These are phyloP conservation scores for Daldinia sp. DNA, from an alignment of 2,329 filamentous ascomycete genomes.

Conservation along the genomic window DNA sequence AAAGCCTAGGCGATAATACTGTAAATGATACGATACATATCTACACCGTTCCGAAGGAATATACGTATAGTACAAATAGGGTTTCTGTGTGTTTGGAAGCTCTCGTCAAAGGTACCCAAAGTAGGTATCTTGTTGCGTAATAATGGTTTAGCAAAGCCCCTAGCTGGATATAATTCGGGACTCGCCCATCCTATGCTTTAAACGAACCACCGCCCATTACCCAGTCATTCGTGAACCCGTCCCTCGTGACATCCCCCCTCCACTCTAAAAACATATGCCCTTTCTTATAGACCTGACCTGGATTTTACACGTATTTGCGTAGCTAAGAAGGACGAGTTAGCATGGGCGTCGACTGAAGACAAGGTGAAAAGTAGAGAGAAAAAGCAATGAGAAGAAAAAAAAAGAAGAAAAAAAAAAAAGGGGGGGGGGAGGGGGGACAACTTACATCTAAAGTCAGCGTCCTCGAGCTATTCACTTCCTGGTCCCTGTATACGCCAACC, in stretches of 20 bases:
- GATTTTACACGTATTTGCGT: conserved; percentile 48
- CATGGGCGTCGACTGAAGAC: background rate
- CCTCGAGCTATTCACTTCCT: conserved; percentile 91
- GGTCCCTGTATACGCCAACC: conserved; percentile 95
- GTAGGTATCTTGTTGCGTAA: background rate
- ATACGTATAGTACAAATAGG: conserved; percentile 25
- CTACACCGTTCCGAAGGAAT: conserved; percentile 5
- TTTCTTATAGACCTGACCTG: conserved; percentile 4
- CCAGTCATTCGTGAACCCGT: conserved; percentile 35
- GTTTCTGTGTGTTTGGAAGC: background rate
- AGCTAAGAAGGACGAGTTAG: conserved; percentile 46
- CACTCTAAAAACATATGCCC: conserved; percentile 9
- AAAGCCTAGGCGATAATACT: background rate
- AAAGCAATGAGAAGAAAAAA: background rate
- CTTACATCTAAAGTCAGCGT: conserved; percentile 96
- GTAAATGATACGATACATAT: conserved; percentile 1
- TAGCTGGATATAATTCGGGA: background rate
- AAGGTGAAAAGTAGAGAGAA: conserved; percentile 13
- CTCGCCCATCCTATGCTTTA: background rate
- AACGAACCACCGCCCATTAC: conserved; percentile 21
- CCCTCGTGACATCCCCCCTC: conserved; percentile 28
- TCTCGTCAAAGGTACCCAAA: conserved; percentile 1
- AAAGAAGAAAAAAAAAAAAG: too few relatives aligned
- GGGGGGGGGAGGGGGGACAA: conserved; percentile 34
- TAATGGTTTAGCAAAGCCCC: background rate